These are phyloP conservation scores for Collybiopsis luxurians DNA, from an alignment of 768 basidiomycete genomes.

Conservation along the genomic window DNA sequence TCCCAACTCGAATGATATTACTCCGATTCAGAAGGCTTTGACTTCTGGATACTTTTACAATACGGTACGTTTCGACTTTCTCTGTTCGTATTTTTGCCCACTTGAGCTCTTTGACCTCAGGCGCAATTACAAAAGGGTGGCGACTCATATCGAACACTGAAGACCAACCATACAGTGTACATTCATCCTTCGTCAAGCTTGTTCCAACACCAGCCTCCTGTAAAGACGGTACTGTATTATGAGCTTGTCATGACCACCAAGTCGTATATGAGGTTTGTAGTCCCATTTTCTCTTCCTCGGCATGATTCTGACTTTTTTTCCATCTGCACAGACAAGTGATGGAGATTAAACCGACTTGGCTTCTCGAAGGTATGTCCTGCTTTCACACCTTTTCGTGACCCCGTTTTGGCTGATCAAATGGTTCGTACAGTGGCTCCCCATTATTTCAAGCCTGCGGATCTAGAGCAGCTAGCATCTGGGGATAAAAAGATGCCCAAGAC, in stretches of 20 bases:
- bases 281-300: background rate
- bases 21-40: slow-evolving; percentile 91
- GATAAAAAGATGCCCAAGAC: slow-evolving; percentile 96
- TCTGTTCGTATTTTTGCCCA: background rate
- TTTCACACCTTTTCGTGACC: background rate
- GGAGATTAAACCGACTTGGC: slow-evolving; percentile 97
- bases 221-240: slow-evolving; percentile 89
- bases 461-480: slow-evolving; percentile 75
- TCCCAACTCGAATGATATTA: slow-evolving; percentile 91
- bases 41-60: slow-evolving; percentile 97
- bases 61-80: slow-evolving; percentile 64
- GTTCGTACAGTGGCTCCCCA: slow-evolving; percentile 87
- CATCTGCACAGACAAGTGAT: slow-evolving; percentile 75
- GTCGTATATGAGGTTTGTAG: slow-evolving; percentile 81
- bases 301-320: background rate
- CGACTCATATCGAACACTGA: slow-evolving; percentile 95
- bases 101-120: slow-evolving; percentile 30
- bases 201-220: slow-evolving; percentile 94
- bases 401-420: slow-evolving; percentile 4
- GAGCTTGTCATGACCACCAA: slow-evolving; percentile 97
- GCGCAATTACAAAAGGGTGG: slow-evolving; percentile 94
- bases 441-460: slow-evolving; percentile 86
- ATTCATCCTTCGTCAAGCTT: slow-evolving; percentile 95
- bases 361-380: slow-evolving; percentile 71
- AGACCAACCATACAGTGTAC: slow-evolving; percentile 94